These are phyloP conservation scores for Rhizopus microsporus DNA, from an alignment of 371 early-diverging fungal genomes.

Conservation along the genomic window DNA sequence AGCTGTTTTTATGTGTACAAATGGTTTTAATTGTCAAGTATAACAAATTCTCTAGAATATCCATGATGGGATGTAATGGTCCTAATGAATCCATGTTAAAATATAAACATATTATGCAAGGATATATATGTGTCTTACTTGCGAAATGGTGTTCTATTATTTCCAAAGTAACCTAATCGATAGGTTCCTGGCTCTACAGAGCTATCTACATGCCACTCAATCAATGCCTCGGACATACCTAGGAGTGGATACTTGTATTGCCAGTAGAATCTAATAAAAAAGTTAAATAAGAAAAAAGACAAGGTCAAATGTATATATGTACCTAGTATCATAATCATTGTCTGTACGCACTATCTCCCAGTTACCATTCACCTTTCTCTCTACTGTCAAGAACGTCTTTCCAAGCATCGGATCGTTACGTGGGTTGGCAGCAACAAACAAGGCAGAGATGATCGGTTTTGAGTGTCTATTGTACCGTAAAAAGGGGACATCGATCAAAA, in stretches of 20 bases:
- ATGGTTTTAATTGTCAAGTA: not conserved
- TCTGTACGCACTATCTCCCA: constrained; percentile 48
- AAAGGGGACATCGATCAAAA: constrained; percentile 35
- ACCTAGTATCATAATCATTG: constrained; percentile 50
- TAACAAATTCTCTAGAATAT: constrained; percentile 31
- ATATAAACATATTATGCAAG: too few relatives aligned
- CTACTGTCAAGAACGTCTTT: constrained; percentile 57
- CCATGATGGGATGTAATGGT: constrained; percentile 19
- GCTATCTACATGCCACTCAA: constrained; percentile 40
- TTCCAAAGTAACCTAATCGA: constrained; percentile 42
- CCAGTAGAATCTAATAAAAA: constrained; percentile 34
- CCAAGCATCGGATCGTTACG: constrained; percentile 51
- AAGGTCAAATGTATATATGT: not conserved
- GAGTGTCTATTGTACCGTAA: constrained; percentile 10
- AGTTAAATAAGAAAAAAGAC: not conserved
- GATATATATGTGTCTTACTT: constrained; percentile 24
- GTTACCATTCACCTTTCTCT: constrained; percentile 30
- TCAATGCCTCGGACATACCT: constrained; percentile 37
- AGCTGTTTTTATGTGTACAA: not conserved
- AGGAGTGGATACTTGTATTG: constrained; percentile 26
- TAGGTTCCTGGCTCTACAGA: constrained; percentile 31
- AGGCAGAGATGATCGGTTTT: constrained; percentile 22
- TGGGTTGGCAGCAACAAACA: constrained; percentile 65
- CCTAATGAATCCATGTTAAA: constrained; percentile 2
- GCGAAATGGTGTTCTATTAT: constrained; percentile 25